Conservation (phyloP, 768 basidiomycete species). For the Agaricus subrufescens region DNA sequence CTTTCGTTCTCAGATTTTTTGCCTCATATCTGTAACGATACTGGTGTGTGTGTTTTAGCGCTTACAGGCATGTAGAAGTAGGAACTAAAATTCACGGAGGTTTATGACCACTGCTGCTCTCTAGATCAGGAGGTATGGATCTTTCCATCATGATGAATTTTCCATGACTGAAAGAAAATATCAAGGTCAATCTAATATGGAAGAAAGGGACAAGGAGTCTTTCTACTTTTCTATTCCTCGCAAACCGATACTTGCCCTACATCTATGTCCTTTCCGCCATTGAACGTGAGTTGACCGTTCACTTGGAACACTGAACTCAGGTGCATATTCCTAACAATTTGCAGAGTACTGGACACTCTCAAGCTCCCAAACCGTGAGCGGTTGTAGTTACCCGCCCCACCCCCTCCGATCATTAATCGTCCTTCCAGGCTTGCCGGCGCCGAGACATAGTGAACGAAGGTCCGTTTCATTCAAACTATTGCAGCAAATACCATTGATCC, state of each 20-base stretch:
- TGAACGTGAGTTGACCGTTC: not conserved
- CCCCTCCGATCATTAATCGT: not conserved
- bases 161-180: slow-evolving; percentile 14
- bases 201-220: slow-evolving; percentile 5
- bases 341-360: not conserved
- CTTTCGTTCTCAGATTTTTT: not conserved
- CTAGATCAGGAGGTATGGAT: not conserved
- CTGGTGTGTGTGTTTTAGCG: not conserved
- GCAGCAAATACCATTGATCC: not conserved
- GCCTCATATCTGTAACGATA: not conserved
- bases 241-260: slow-evolving; percentile 4
- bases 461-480: not conserved
- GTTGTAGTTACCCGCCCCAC: not conserved
- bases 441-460: slow-evolving; percentile 2
- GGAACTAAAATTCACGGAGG: not conserved
- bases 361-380: not conserved
- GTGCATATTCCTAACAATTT: not conserved
- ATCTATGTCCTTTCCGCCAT: not conserved
- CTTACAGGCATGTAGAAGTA: not conserved
- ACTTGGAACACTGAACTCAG: not conserved
- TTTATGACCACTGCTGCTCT: slow-evolving; percentile 2
- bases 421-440: not conserved
- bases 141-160: no score
- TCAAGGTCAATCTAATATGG: slow-evolving; percentile 15
- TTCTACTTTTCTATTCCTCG: not conserved